phyloP scores from a whole-genome alignment of 2,329 filamentous ascomycete species.

The Fusarium poae region DNA sequence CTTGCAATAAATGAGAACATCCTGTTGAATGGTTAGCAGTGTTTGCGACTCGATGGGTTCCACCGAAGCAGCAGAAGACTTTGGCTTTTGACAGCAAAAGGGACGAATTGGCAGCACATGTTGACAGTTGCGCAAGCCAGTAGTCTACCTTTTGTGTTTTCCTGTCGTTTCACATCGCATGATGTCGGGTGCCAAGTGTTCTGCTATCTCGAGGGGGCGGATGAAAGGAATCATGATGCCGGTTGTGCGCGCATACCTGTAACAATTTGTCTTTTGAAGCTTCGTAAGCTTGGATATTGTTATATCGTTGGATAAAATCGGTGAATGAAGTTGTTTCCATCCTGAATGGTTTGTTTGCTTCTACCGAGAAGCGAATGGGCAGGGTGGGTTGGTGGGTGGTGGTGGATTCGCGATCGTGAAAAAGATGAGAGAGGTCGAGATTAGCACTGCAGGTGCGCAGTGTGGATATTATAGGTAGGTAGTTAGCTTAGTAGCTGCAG shows the following conservation, averaged over 20 bases:
- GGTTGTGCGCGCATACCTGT: conserved; percentile 55
- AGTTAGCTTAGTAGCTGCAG: conserved; percentile 19
- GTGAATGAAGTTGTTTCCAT: conserved; percentile 53
- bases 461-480: conserved; percentile 17
- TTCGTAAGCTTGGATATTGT: conserved; percentile 58
- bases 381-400: conserved; percentile 1
- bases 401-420: conserved; percentile 12
- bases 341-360: conserved; percentile 19
- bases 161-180: not conserved
- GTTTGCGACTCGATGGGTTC: not conserved
- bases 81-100: not conserved
- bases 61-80: not conserved
- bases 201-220: conserved; percentile 11
- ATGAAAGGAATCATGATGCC: conserved; percentile 14
- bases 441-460: conserved; percentile 28
- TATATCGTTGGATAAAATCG: conserved; percentile 64
- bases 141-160: not conserved
- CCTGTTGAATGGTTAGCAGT: conserved; percentile 42
- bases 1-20: conserved; percentile 55
- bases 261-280: conserved; percentile 61
- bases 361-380: conserved; percentile 15
- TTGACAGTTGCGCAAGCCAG: not conserved
- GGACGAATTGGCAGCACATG: not conserved
- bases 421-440: conserved; percentile 9
- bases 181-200: not conserved